These are phyloP conservation scores for Ophiobolus disseminans DNA, from an alignment of 2,329 filamentous ascomycete genomes.

Conservation along the genomic window DNA sequence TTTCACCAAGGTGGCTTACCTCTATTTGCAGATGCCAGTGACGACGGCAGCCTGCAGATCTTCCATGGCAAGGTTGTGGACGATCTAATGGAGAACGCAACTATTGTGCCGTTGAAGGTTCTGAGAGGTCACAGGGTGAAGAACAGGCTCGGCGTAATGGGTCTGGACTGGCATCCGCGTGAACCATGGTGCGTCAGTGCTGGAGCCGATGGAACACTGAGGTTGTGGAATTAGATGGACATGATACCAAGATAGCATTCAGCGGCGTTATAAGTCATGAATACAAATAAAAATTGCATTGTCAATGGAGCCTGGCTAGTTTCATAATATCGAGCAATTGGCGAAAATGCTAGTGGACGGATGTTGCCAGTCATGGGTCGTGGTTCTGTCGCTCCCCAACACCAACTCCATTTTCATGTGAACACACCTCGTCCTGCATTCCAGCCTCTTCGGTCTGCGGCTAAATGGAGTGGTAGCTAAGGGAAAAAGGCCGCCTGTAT, in stretches of 20 bases:
- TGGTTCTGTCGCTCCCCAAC: too few relatives aligned
- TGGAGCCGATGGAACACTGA: constrained; percentile 90
- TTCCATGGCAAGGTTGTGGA: constrained; percentile 97
- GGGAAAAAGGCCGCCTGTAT: too few relatives aligned
- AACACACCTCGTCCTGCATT: too few relatives aligned
- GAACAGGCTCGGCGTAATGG: constrained; percentile 86
- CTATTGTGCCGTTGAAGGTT: constrained; percentile 94
- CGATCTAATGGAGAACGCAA: constrained; percentile 95
- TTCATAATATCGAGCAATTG: too few relatives aligned
- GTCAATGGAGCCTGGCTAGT: too few relatives aligned
- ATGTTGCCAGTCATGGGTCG: too few relatives aligned
- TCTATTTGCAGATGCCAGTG: constrained; percentile 91
- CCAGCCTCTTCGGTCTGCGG: too few relatives aligned
- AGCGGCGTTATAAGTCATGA: constrained; percentile 5
- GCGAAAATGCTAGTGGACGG: too few relatives aligned
- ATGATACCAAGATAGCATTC: constrained; percentile 13
- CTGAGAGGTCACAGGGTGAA: constrained; percentile 88
- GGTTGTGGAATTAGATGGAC: constrained; percentile 72
- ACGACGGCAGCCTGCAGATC: constrained; percentile 92
- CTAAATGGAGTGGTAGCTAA: too few relatives aligned
- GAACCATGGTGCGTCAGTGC: constrained; percentile 96
- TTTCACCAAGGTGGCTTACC: constrained; percentile 82
- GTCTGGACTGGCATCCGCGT: constrained; percentile 92
- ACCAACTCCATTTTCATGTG: too few relatives aligned
- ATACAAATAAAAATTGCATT: neutral